phyloP scores from a whole-genome alignment of 179 eudicot species.

The Beta corolliflora region DNA sequence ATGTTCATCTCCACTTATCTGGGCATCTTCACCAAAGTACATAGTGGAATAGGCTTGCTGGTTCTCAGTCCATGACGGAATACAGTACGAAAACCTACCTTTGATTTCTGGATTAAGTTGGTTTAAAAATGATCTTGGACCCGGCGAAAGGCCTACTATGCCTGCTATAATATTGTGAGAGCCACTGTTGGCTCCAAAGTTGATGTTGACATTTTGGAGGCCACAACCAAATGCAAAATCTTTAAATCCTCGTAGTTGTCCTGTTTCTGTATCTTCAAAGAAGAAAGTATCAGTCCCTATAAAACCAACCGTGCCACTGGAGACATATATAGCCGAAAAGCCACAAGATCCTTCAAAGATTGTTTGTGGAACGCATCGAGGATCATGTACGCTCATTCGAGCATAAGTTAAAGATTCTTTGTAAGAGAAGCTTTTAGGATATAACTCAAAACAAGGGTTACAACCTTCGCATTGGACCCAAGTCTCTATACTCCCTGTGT shows the following conservation, averaged over 20 bases:
- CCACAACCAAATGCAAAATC: slow-evolving; percentile 31
- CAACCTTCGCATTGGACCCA: slow-evolving; percentile 32
- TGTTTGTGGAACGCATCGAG: background rate
- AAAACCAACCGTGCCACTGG: background rate
- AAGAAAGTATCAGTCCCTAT: slow-evolving; percentile 16
- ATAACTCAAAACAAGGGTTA: slow-evolving; percentile 20
- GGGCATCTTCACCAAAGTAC: slow-evolving; percentile 10
- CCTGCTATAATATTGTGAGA: slow-evolving; percentile 10
- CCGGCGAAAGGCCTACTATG: slow-evolving; percentile 9
- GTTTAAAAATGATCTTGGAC: slow-evolving; percentile 17
- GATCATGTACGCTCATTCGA: background rate
- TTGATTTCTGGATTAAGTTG: slow-evolving; percentile 8
- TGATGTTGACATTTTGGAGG: background rate
- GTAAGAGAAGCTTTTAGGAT: background rate
- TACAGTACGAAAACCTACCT: slow-evolving; percentile 19
- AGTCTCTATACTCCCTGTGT: slow-evolving; percentile 17
- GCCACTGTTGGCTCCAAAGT: background rate
- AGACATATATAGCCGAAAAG: background rate
- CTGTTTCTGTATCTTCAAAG: background rate
- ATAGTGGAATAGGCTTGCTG: background rate
- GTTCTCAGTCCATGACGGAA: background rate
- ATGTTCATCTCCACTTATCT: background rate
- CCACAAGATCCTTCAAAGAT: slow-evolving; percentile 15
- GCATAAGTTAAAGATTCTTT: background rate
- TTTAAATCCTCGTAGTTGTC: background rate